Evolutionary conservation across 2,329 filamentous ascomycete species (phyloP).

Genomic region (Uncinocarpus reesii): DNA sequence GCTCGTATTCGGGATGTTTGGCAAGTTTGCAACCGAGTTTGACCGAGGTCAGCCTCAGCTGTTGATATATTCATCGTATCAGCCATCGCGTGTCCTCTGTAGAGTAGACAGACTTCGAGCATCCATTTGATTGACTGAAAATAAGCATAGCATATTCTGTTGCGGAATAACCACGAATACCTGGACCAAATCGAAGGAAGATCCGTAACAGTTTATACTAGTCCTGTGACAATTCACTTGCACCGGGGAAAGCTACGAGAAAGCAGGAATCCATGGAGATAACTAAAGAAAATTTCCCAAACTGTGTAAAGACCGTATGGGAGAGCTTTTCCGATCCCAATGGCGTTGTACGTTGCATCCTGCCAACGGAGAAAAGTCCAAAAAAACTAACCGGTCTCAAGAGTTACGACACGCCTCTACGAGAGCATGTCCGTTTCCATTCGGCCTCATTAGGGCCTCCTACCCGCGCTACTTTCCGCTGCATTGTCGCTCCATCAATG

Average conservation of each 20-base stretch:
- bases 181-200: too few species aligned
- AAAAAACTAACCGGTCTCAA: slow-evolving; percentile 11
- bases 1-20: neutral
- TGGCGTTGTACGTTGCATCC: neutral
- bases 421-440: slow-evolving; percentile 30
- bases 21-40: neutral
- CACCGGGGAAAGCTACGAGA: neutral
- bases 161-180: too few species aligned
- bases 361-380: neutral
- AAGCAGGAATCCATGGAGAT: neutral
- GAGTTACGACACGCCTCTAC: slow-evolving; percentile 25
- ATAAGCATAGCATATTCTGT: too few species aligned
- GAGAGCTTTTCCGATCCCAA: slow-evolving; percentile 2
- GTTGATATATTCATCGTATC: too few species aligned
- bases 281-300: slow-evolving; percentile 3
- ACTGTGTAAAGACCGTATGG: slow-evolving; percentile 1
- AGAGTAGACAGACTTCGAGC: too few species aligned
- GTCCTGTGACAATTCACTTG: too few species aligned
- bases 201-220: too few species aligned
- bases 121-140: too few species aligned
- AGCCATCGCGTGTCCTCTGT: too few species aligned
- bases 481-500: slow-evolving; percentile 68
- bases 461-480: slow-evolving; percentile 26
- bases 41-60: neutral
- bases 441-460: slow-evolving; percentile 29